phyloP scores from a whole-genome alignment of 1,139 yeast species.

The Pichia sp. region DNA sequence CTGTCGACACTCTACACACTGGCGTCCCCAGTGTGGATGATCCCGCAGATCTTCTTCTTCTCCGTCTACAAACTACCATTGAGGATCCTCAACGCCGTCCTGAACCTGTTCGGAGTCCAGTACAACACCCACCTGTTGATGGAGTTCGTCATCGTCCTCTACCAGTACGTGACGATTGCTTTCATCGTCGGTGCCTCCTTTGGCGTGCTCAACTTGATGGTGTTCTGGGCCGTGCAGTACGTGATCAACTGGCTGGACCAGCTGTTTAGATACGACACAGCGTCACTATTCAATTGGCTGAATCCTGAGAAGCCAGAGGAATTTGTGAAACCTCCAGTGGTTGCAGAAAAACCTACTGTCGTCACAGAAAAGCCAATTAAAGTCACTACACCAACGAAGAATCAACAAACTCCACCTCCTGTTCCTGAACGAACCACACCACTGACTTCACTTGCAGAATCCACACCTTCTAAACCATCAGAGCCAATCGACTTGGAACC shows the following conservation, averaged over 20 bases:
- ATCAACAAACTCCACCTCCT: too few relatives aligned
- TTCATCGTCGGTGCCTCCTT: constrained; percentile 16
- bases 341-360: too few relatives aligned
- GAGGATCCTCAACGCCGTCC: not conserved
- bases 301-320: not conserved
- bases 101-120: constrained; percentile 1
- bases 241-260: constrained; percentile 1
- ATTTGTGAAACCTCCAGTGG: too few relatives aligned
- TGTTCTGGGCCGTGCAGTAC: constrained; percentile 3
- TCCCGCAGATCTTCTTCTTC: constrained; percentile 6
- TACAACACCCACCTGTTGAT: constrained; percentile 1
- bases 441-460: not conserved
- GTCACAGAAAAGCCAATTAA: too few relatives aligned
- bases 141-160: constrained; percentile 13
- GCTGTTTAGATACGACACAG: not conserved
- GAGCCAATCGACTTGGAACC: not conserved
- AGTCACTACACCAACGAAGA: too few relatives aligned
- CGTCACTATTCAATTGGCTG: not conserved
- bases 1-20: not conserved
- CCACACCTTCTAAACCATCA: not conserved
- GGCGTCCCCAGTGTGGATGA: constrained; percentile 3
- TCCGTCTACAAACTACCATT: constrained; percentile 9
- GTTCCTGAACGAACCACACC: too few relatives aligned
- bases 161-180: constrained; percentile 20
- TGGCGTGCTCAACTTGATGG: constrained; percentile 12